These are phyloP conservation scores for Imleria badia DNA, from an alignment of 768 basidiomycete genomes.

Conservation along the genomic window DNA sequence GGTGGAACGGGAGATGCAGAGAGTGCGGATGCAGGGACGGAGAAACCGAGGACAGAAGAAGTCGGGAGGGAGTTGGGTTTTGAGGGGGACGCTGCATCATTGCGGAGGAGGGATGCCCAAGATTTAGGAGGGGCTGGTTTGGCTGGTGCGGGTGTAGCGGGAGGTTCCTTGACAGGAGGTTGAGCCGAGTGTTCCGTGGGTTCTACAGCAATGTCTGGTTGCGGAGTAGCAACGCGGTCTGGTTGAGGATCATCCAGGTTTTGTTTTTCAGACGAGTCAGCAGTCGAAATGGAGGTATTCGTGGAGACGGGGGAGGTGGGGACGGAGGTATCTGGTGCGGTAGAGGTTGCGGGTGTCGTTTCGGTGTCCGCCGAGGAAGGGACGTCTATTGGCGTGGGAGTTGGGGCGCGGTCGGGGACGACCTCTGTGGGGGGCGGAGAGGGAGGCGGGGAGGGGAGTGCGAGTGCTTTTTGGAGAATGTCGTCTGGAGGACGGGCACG, in stretches of 20 bases:
- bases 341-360: constrained; percentile 49
- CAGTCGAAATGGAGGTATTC: constrained; percentile 54
- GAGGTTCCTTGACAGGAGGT: not conserved
- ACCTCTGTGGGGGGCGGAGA: constrained; percentile 33
- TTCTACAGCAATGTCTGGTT: constrained; percentile 7
- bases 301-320: constrained; percentile 59
- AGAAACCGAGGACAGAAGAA: constrained; percentile 72
- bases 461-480: constrained; percentile 55
- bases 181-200: constrained; percentile 1
- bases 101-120: constrained; percentile 72
- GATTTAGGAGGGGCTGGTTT: constrained; percentile 54
- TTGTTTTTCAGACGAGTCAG: constrained; percentile 22
- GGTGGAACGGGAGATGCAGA: constrained; percentile 22
- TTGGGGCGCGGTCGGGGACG: constrained; percentile 4
- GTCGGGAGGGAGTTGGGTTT: constrained; percentile 57
- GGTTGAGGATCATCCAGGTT: constrained; percentile 12
- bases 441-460: constrained; percentile 49
- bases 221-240: constrained; percentile 10
- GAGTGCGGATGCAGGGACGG: constrained; percentile 53
- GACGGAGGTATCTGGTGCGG: constrained; percentile 46
- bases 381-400: constrained; percentile 26
- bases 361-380: constrained; percentile 51
- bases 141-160: constrained; percentile 14
- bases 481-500: constrained; percentile 59
- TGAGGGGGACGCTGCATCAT: constrained; percentile 39